Conservation (phyloP, 345 rosid species). For the Combretum micranthum region DNA sequence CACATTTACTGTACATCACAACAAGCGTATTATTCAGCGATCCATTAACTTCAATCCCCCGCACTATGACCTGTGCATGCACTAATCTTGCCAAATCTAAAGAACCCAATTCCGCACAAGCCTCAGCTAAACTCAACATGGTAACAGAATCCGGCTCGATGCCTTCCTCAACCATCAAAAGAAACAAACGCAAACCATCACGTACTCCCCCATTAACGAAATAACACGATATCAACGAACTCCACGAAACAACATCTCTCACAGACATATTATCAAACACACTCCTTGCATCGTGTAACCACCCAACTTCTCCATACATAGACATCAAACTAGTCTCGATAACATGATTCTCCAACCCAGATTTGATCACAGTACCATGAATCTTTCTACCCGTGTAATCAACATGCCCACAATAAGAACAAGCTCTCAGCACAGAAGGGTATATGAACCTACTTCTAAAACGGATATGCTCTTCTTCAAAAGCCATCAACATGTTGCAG, state of each 20-base stretch:
- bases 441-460: slow-evolving; percentile 32
- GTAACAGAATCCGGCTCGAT: slow-evolving; percentile 48
- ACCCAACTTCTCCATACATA: slow-evolving; percentile 77
- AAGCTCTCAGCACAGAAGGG: slow-evolving; percentile 83
- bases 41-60: slow-evolving; percentile 26
- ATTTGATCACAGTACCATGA: slow-evolving; percentile 61
- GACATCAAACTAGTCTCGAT: slow-evolving; percentile 55
- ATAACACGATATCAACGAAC: slow-evolving; percentile 75
- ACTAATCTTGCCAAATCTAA: slow-evolving; percentile 64
- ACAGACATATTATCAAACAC: slow-evolving; percentile 39
- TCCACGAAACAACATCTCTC: slow-evolving; percentile 71
- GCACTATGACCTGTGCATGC: slow-evolving; percentile 53
- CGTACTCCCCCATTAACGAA: slow-evolving; percentile 42
- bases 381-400: slow-evolving; percentile 32
- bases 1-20: slow-evolving; percentile 65
- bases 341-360: slow-evolving; percentile 53
- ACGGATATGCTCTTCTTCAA: slow-evolving; percentile 14
- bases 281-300: slow-evolving; percentile 26
- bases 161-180: slow-evolving; percentile 50
- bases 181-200: slow-evolving; percentile 47
- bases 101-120: slow-evolving; percentile 55
- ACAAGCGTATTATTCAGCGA: slow-evolving; percentile 41
- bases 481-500: slow-evolving; percentile 26
- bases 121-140: slow-evolving; percentile 48
- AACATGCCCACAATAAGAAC: slow-evolving; percentile 49